Evolutionary conservation across 2,329 filamentous ascomycete genomes (phyloP), one percentile per base, ranked within the genome.

Genomic region (Aureobasidium zeae): DNA sequence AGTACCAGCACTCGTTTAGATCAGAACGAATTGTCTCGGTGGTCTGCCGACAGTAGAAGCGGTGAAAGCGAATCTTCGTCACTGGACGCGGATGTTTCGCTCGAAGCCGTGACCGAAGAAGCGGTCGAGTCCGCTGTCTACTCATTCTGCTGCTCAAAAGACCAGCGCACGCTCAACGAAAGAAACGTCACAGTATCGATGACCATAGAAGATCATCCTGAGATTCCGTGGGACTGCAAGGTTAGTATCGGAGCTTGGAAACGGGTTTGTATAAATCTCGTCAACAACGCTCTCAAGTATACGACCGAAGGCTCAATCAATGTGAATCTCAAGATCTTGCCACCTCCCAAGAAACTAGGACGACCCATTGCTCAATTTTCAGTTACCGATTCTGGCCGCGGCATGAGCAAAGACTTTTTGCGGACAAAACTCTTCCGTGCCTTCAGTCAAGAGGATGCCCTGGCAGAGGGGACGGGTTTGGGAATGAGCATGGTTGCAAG

Each of bases 21-120:
- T 4, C 10, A 12, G 4, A 28, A 13, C 9, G 4, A 29, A 5
- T 1, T 22, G 10, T 6, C 17, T 36, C 11, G 16, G n/a, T 13
- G 9, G 19, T 31, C n/a, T 20, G 28, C 49, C n/a, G 21, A 36
- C 10, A 16, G 20, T n/a, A 5, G 46, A 51, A 20, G 25, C 9
- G 19, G 24, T 15, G 32, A 30, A 30, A 55, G 51, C 2, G 60
- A 17, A n/a, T 5, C 12, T 6, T 36, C 31, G n/a, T 19, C 32
- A 3, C 24, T 52, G 5, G 52, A 57, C 10, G 32, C 48, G 5
- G 52, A 60, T 17, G 50, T 67, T 0, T 64, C 71, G 44, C 55
- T 74, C 0, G 64, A 65, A n/a, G 57, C 65, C 3, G 48, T 74
- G 5, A 64, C 70, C 0, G 72, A 75, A 53, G 72, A 76, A 49